Conservation (phyloP, 2,329 filamentous ascomycete species). For the Akanthomyces dipterigenus region DNA sequence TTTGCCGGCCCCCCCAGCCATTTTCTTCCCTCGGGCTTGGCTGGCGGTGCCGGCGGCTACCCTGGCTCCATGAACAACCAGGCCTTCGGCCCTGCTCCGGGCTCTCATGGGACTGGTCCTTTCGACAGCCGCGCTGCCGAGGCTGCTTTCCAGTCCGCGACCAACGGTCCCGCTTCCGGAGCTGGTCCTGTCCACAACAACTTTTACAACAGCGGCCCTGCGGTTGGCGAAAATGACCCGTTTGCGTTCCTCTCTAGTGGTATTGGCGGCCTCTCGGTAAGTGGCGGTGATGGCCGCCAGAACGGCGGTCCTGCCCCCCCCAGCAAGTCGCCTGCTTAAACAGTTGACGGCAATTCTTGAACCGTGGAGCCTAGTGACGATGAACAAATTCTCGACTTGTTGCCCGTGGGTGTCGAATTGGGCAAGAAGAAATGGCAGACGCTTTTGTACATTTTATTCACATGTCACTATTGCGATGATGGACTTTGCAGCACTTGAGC, state of each 20-base stretch:
- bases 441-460: constrained; percentile 7
- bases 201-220: constrained; percentile 49
- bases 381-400: not conserved
- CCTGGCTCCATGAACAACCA: constrained; percentile 75
- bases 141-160: constrained; percentile 85
- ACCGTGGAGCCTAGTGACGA: not conserved
- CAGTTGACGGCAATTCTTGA: not conserved
- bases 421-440: not conserved
- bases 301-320: constrained; percentile 51
- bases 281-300: constrained; percentile 56
- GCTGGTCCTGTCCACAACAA: constrained; percentile 63
- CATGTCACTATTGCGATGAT: constrained; percentile 30
- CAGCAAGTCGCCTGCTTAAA: constrained; percentile 55
- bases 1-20: constrained; percentile 84
- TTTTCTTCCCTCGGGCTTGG: constrained; percentile 83
- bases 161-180: constrained; percentile 66
- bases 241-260: constrained; percentile 74
- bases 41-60: constrained; percentile 62
- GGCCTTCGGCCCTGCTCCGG: constrained; percentile 63
- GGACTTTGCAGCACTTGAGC: constrained; percentile 24
- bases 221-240: constrained; percentile 61
- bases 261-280: constrained; percentile 66
- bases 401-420: constrained; percentile 1
- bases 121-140: constrained; percentile 93
- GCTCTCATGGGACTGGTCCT: constrained; percentile 73